phyloP scores from a whole-genome alignment of 345 rosid species.

The Limnanthes douglasii region DNA sequence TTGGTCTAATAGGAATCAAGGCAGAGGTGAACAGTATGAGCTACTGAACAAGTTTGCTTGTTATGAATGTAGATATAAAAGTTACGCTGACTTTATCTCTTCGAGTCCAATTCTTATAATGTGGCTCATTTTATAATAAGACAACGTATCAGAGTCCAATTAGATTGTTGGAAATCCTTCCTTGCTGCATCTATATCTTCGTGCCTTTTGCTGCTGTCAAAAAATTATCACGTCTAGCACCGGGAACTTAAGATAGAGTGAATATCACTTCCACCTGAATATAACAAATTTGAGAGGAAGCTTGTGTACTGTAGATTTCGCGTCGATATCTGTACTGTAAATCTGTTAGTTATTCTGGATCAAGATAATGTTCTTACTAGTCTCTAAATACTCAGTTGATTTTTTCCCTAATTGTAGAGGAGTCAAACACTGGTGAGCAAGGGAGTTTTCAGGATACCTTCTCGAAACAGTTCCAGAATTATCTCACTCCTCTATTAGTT shows the following conservation, averaged over 20 bases:
- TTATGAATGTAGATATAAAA: no score
- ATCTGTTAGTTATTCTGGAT: background rate
- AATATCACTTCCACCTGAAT: background rate
- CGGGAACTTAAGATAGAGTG: background rate
- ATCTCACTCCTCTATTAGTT: conserved; percentile 37
- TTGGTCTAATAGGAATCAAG: no score
- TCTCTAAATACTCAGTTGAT: conserved; percentile 3
- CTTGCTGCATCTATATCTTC: no score
- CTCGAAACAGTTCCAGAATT: conserved; percentile 30
- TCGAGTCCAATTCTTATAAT: no score
- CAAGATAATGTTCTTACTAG: conserved; percentile 2
- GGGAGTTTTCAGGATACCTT: conserved; percentile 33
- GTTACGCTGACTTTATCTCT: no score
- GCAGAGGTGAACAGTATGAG: no score
- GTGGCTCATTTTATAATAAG: no score
- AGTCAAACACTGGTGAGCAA: conserved; percentile 41
- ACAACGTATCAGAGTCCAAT: no score
- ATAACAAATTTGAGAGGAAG: background rate
- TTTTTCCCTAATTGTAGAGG: conserved; percentile 34
- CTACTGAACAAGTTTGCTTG: no score
- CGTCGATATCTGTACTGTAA: background rate
- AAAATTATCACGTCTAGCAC: no score
- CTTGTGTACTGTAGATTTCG: background rate
- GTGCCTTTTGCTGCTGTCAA: no score
- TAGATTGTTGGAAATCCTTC: no score